Evolutionary conservation across 805 yeast species (phyloP).

Genomic region (Candida namnaoensis): DNA sequence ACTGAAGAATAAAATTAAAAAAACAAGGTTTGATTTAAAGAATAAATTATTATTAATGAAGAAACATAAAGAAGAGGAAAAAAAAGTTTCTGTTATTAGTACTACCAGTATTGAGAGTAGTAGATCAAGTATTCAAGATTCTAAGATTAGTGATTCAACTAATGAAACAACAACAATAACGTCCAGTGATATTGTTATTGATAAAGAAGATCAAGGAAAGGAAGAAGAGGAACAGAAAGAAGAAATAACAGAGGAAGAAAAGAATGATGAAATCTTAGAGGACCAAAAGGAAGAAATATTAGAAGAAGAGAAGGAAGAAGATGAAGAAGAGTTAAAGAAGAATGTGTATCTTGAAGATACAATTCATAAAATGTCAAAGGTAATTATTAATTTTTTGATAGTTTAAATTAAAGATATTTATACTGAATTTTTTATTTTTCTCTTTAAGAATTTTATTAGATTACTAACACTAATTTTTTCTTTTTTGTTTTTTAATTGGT

Average conservation of each 20-base stretch:
- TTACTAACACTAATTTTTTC: too few relatives aligned
- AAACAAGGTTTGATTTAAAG: conserved; percentile 3
- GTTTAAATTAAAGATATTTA: neutral
- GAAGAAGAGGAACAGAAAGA: neutral
- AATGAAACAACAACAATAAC: too few relatives aligned
- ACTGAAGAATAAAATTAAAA: conserved; percentile 1
- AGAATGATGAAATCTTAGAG: neutral
- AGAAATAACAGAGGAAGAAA: neutral
- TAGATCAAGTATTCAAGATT: too few relatives aligned
- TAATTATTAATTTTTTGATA: conserved; percentile 5
- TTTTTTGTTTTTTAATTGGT: too few relatives aligned
- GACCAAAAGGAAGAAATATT: neutral
- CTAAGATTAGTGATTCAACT: too few relatives aligned
- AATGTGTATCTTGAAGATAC: conserved; percentile 7
- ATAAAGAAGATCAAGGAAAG: neutral
- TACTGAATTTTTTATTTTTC: neutral
- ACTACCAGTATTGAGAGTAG: too few relatives aligned
- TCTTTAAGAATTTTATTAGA: conserved; percentile 10
- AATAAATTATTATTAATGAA: conserved; percentile 1
- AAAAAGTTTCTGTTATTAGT: too few relatives aligned
- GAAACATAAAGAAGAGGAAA: conserved; percentile 1
- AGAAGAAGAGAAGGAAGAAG: neutral
- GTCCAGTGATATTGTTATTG: too few relatives aligned
- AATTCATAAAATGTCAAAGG: conserved; percentile 17
- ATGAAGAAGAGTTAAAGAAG: too few relatives aligned